Evolutionary conservation across 2,329 filamentous ascomycete genomes (phyloP).

Genomic region (Mycocentrospora acerina): DNA sequence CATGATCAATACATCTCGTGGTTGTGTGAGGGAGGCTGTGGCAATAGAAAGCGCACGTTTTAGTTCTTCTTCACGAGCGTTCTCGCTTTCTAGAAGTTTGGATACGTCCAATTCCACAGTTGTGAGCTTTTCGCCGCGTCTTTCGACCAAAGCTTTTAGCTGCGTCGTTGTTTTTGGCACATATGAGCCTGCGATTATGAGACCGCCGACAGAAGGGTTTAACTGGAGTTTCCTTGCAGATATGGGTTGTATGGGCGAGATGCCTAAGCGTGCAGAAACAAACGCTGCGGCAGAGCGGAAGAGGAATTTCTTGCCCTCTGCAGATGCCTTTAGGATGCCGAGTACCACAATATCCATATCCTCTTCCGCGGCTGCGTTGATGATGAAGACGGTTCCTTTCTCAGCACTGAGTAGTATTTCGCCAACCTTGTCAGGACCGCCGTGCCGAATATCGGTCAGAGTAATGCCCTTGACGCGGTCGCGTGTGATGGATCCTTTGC

Average conservation of each 20-base stretch:
- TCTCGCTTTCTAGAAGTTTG: conserved; percentile 47
- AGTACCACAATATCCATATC: conserved; percentile 59
- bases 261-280: conserved; percentile 55
- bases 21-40: conserved; percentile 40
- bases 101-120: conserved; percentile 53
- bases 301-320: conserved; percentile 46
- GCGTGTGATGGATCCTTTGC: conserved; percentile 43
- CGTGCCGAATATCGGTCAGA: conserved; percentile 51
- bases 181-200: conserved; percentile 60
- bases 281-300: conserved; percentile 52
- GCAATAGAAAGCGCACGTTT: conserved; percentile 35
- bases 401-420: conserved; percentile 43
- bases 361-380: conserved; percentile 56
- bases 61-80: conserved; percentile 39
- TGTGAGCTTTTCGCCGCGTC: conserved; percentile 45
- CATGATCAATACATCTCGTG: conserved; percentile 60
- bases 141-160: conserved; percentile 46
- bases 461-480: conserved; percentile 49
- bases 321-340: conserved; percentile 48
- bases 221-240: conserved; percentile 47
- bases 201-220: conserved; percentile 47
- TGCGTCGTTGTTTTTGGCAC: conserved; percentile 62
- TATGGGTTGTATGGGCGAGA: conserved; percentile 54
- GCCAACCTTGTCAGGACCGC: conserved; percentile 48
- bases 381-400: conserved; percentile 49